Conservation (phyloP, 2,329 filamentous ascomycete species). For the Pseudogymnoascus sp. region DNA sequence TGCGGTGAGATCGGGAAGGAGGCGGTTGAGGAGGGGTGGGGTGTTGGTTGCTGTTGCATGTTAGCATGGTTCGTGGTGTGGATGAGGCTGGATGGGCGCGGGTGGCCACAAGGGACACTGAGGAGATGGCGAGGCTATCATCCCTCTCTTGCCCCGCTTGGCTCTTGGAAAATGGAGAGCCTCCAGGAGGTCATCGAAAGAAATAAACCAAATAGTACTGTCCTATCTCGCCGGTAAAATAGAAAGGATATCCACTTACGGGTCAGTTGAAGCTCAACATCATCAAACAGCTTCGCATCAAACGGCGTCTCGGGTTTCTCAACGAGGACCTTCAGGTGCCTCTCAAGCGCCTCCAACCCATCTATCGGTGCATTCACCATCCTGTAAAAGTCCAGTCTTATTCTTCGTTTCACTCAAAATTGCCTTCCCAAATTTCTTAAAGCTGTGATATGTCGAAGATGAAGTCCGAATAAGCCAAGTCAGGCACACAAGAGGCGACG, state of each 20-base stretch:
- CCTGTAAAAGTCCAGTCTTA: not conserved
- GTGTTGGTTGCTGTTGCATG: conserved; percentile 40
- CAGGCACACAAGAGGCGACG: not conserved
- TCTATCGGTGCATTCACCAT: conserved; percentile 39
- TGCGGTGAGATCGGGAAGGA: conserved; percentile 45
- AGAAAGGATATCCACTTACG: conserved; percentile 28
- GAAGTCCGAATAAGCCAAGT: not conserved
- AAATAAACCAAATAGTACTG: not conserved
- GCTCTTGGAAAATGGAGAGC: not conserved
- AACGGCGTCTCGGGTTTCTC: conserved; percentile 35
- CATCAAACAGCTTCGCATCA: conserved; percentile 45
- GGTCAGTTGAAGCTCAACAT: conserved; percentile 50
- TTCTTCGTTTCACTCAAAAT: not conserved
- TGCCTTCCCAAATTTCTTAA: not conserved
- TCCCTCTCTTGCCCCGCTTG: not conserved
- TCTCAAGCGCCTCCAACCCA: conserved; percentile 44
- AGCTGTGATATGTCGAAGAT: not conserved
- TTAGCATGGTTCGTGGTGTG: not conserved
- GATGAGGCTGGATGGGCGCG: not conserved
- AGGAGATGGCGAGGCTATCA: not conserved
- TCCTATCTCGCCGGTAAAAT: not conserved
- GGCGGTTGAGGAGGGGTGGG: conserved; percentile 39
- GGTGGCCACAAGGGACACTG: not conserved
- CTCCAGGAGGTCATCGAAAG: not conserved
- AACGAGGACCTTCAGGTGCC: conserved; percentile 44